These are phyloP conservation scores for Monocercomonoides exilis DNA, from an alignment of 78 protist genomes.

Conservation along the genomic window DNA sequence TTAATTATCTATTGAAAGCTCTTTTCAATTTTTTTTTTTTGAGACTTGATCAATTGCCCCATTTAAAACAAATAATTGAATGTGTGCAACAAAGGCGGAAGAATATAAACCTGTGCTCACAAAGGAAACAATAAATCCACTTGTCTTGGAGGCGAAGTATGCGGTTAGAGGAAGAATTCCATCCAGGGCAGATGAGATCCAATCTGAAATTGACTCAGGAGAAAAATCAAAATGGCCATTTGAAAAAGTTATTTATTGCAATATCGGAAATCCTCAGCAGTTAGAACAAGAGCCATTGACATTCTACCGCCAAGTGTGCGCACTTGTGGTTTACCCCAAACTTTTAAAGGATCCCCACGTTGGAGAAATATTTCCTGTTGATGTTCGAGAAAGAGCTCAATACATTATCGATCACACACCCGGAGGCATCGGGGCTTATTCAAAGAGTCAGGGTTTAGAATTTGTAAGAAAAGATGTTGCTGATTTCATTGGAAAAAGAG, in stretches of 20 bases:
- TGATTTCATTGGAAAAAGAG: conserved; percentile 59
- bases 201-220: background rate
- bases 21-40: no score
- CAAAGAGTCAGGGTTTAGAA: conserved; percentile 71
- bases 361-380: conserved; percentile 51
- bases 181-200: conserved; percentile 30
- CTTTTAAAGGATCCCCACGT: conserved; percentile 10
- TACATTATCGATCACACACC: background rate
- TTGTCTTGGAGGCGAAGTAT: conserved; percentile 36
- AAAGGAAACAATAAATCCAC: conserved; percentile 1
- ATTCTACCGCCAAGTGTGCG: conserved; percentile 81
- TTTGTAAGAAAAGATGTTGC: conserved; percentile 73
- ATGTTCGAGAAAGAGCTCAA: conserved; percentile 63
- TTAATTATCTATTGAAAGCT: no score
- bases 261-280: conserved; percentile 98
- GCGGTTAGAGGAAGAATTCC: conserved; percentile 65
- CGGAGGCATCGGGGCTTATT: conserved; percentile 65
- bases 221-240: conserved; percentile 42
- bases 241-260: conserved; percentile 74
- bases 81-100: no score
- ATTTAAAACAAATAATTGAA: no score
- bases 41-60: no score
- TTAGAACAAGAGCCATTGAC: conserved; percentile 88
- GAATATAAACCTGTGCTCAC: background rate
- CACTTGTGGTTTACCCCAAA: background rate